phyloP scores from a whole-genome alignment of 768 basidiomycete species.

The Amanita jacksonii region DNA sequence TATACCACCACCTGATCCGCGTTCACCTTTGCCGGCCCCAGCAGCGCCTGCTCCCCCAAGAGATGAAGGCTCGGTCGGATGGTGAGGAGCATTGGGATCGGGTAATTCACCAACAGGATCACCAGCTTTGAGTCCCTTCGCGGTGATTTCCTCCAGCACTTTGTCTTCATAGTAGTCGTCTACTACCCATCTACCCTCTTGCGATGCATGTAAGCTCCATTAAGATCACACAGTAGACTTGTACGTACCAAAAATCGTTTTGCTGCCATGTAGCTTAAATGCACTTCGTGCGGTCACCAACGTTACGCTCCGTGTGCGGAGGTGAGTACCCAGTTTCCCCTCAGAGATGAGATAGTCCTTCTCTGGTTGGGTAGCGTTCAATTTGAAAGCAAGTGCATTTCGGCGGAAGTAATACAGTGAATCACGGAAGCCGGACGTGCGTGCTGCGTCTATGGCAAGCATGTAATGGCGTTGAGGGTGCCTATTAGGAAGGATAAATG shows the following conservation, averaged over 20 bases:
- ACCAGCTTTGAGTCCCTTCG: slow-evolving; percentile 76
- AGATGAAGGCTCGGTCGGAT: slow-evolving; percentile 33
- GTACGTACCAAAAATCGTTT: slow-evolving; percentile 67
- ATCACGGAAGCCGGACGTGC: slow-evolving; percentile 92
- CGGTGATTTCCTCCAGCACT: slow-evolving; percentile 62
- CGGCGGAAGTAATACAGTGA: slow-evolving; percentile 97
- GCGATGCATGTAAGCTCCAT: not conserved
- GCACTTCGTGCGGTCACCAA: slow-evolving; percentile 88
- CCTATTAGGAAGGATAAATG: slow-evolving; percentile 79
- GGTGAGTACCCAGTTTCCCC: slow-evolving; percentile 81
- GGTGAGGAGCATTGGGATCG: slow-evolving; percentile 53
- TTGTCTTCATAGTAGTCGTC: slow-evolving; percentile 97
- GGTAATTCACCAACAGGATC: slow-evolving; percentile 78
- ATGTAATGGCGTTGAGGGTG: slow-evolving; percentile 83
- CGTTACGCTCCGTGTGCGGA: slow-evolving; percentile 88
- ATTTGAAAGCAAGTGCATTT: slow-evolving; percentile 83
- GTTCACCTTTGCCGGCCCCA: slow-evolving; percentile 30
- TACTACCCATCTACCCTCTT: slow-evolving; percentile 80
- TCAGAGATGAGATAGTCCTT: slow-evolving; percentile 87
- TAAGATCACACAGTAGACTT: not conserved
- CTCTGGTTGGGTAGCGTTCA: slow-evolving; percentile 82
- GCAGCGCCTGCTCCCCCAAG: slow-evolving; percentile 27
- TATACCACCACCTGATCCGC: slow-evolving; percentile 54
- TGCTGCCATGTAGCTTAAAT: slow-evolving; percentile 90
- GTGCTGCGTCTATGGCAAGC: slow-evolving; percentile 95